Percentiles rank a stretch among this genome's conserved stretches.
Evolutionary conservation across 2,329 filamentous ascomycete species (phyloP).

Genomic region (Exophiala phaeomuriformis): DNA sequence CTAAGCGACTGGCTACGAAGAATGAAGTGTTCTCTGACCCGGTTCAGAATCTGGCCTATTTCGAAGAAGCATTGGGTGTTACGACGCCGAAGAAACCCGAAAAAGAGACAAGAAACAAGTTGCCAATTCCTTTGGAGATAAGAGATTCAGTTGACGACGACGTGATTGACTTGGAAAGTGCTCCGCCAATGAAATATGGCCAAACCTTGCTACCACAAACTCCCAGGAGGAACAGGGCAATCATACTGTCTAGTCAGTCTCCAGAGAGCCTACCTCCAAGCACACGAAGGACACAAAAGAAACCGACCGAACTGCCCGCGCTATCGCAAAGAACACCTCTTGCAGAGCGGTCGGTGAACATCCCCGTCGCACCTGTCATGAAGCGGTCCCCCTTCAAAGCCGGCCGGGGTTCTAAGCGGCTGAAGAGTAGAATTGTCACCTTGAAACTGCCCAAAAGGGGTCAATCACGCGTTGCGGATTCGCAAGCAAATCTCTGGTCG

Average conservation of each 20-base stretch:
- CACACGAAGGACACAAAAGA: conserved; percentile 6
- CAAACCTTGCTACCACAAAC: conserved; percentile 1
- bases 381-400: conserved; percentile 6
- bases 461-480: conserved; percentile 13
- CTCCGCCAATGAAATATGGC: neutral
- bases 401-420: neutral
- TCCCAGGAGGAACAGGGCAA: conserved; percentile 7
- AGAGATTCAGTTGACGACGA: conserved; percentile 19
- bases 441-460: conserved; percentile 19
- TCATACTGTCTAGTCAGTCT: conserved; percentile 24
- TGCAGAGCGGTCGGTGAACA: conserved; percentile 17
- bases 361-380: neutral
- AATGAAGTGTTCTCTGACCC: conserved; percentile 18
- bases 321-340: conserved; percentile 12
- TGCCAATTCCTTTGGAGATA: conserved; percentile 12
- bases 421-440: conserved; percentile 15
- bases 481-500: conserved; percentile 21
- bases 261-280: conserved; percentile 22
- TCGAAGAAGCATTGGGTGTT: conserved; percentile 9
- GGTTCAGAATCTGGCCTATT: conserved; percentile 14
- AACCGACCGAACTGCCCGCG: conserved; percentile 11
- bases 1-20: conserved; percentile 15
- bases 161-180: neutral
- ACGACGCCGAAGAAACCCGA: neutral
- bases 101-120: neutral